Percentiles rank a stretch among this genome's conserved stretches.
These are phyloP conservation scores for Biscogniauxia sp. DNA, from an alignment of 2,329 filamentous ascomycete genomes.

Conservation along the genomic window DNA sequence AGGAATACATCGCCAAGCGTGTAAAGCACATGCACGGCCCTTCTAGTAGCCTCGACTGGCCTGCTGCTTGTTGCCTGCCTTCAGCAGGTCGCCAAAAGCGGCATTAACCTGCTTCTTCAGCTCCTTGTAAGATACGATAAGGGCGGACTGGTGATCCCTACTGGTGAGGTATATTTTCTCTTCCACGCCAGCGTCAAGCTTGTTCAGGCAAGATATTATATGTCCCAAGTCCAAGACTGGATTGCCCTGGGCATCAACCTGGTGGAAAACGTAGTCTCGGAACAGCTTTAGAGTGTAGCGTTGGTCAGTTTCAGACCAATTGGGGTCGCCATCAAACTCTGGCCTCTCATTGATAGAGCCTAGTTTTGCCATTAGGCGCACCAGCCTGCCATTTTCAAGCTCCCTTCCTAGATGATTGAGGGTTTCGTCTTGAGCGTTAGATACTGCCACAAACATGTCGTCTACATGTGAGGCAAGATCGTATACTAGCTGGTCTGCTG, in stretches of 20 bases:
- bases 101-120: slow-evolving; percentile 64
- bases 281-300: slow-evolving; percentile 93
- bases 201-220: slow-evolving; percentile 83
- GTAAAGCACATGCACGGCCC: not conserved
- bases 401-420: slow-evolving; percentile 72
- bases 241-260: slow-evolving; percentile 80
- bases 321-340: slow-evolving; percentile 72
- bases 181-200: slow-evolving; percentile 84
- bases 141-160: slow-evolving; percentile 84
- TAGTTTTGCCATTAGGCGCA: slow-evolving; percentile 77
- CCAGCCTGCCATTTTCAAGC: slow-evolving; percentile 84
- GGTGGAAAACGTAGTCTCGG: slow-evolving; percentile 95
- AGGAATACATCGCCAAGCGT: not conserved
- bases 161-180: slow-evolving; percentile 84
- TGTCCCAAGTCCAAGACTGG: slow-evolving; percentile 85
- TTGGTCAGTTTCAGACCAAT: slow-evolving; percentile 91
- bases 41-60: slow-evolving; percentile 23
- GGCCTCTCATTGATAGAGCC: slow-evolving; percentile 86
- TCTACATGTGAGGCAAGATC: slow-evolving; percentile 78
- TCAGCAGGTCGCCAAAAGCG: slow-evolving; percentile 58
- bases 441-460: slow-evolving; percentile 69
- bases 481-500: slow-evolving; percentile 74
- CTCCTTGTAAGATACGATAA: slow-evolving; percentile 88
- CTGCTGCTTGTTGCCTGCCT: slow-evolving; percentile 33
- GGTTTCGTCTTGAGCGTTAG: slow-evolving; percentile 77